Evolutionary conservation across 768 basidiomycete genomes (phyloP), one percentile per base, ranked within the genome.

Genomic region (Tephrocybe sp.): DNA sequence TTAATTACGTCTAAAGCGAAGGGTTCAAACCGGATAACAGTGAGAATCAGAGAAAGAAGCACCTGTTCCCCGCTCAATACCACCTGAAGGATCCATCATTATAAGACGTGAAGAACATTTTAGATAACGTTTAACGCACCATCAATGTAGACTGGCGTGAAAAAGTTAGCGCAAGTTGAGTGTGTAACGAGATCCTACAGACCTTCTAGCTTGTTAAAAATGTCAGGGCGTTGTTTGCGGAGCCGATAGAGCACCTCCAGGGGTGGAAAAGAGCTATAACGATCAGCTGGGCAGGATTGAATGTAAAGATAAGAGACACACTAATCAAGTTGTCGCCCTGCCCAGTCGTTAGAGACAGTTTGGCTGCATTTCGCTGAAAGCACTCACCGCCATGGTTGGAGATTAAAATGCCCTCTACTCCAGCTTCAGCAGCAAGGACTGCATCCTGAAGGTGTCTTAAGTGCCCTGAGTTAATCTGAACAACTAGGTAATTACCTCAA

Each of bases 311-410:
- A 22, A n/a, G 7, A 14, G 34, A 62, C 81, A 65, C 62, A 89
- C 87, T 82, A 90, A 48, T 93, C 90, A 46, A 94, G 69, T 66
- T 94, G 90, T 22, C 92, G 79, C 36, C 87, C 87, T 85, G 54
- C 19, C 17, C 12, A 30, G 42, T 32, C 22, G 20, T 48, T 23
- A 48, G 39, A 45, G 16, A 48, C 44, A 17, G 33, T 34, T 30
- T 48, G 16, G 45, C 26, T 33, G 50, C 31, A 48, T 20, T 43
- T 12, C 36, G 9, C 20, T 26, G 42, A 40, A 7, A 20, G 39
- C 13, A 69, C 71, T 57, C 60, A 78, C 91, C 95, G 49, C 95
- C 95, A 59, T 98, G 95, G 58, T 98, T 98, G 0, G 88, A 91
- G 8, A 98, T 69, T 49, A 95, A 74, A 54, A 98, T 92, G 4